These are phyloP conservation scores for Didymella lethalis DNA, from an alignment of 2,329 filamentous ascomycete species.

Conservation along the genomic window DNA sequence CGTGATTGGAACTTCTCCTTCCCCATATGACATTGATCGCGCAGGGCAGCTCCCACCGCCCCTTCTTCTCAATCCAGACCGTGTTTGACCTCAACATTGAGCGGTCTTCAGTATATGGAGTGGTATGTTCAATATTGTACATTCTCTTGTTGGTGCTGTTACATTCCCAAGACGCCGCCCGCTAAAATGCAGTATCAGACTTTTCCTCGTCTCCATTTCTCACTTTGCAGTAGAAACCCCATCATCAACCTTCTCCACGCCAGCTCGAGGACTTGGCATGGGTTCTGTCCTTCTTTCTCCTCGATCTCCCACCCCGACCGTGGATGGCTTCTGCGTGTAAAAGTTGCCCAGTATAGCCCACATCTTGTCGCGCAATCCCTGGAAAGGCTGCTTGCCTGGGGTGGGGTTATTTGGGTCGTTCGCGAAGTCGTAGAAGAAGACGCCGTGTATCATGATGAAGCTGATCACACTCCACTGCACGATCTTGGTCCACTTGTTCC, in stretches of 20 bases:
- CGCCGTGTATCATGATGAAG: constrained; percentile 62
- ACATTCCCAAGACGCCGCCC: constrained; percentile 8
- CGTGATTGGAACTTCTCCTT: background rate
- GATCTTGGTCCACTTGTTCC: constrained; percentile 71
- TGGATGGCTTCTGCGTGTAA: constrained; percentile 39
- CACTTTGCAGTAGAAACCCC: constrained; percentile 4
- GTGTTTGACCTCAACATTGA: background rate
- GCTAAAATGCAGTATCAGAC: constrained; percentile 14
- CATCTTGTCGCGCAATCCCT: constrained; percentile 38
- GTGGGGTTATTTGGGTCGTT: constrained; percentile 44
- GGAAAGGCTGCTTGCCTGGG: constrained; percentile 45
- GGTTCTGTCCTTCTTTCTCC: constrained; percentile 25
- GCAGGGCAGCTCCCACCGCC: background rate
- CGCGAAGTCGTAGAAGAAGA: constrained; percentile 68
- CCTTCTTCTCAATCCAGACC: background rate
- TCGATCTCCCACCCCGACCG: constrained; percentile 17
- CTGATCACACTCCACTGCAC: constrained; percentile 63
- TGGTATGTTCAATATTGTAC: constrained; percentile 9
- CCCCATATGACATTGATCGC: background rate
- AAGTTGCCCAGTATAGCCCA: constrained; percentile 37
- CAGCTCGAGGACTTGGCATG: constrained; percentile 9
- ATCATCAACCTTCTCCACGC: constrained; percentile 9
- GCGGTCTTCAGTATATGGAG: background rate
- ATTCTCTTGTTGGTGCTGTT: constrained; percentile 10
- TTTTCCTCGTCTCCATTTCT: background rate